Evolutionary conservation across 2,329 filamentous ascomycete species (phyloP), one percentile per base, ranked within the genome.

Genomic region (Epichloe baconii): DNA sequence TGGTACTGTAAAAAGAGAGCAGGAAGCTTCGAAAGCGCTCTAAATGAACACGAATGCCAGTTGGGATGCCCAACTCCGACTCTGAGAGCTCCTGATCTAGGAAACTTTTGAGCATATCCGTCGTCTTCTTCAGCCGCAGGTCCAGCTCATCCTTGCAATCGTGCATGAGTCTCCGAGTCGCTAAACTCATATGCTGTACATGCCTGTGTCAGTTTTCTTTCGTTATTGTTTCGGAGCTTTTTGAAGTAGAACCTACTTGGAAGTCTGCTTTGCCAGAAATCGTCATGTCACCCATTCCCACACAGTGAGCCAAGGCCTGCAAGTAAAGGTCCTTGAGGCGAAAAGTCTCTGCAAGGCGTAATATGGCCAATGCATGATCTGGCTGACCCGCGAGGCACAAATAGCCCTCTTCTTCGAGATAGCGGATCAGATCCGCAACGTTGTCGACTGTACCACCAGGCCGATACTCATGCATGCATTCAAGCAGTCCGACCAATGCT

Each of bases 271-370:
- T 78, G 5, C 67, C 60, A 41, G 72, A 69, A 5, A 90, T 55
- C 26, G 8, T 10, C 26, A 71, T 70, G 19, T 85, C 78, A 53
- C 77, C 78, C 86, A 91, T 89, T 43, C 86, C 87, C 37, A 85
- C 83, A 61, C 86, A 88, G 60, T 93, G 87, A 14, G 78, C 75
- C 65, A 90, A 88, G 0, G 86, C 82, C 59, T 86, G 77, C 11
- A 82, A 75, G 71, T 87, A 91, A 12, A 87, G 66, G n/a, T 80
- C 74, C 49, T 71, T 72, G 26, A 85, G 65, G 48, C 78, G 75
- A 56, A 82, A 83, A 21, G 74, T 69, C 60, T 91, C 86, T 2
- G 85, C 81, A 43, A 88, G 74, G 48, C 77, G 77, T 12, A 91
- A 67, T 44, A 83, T 70, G 0, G 82, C 85, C 38, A 89, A 63